phyloP scores from a whole-genome alignment of 1,139 yeast species.

The Hemisphaericaspora subhashii region DNA sequence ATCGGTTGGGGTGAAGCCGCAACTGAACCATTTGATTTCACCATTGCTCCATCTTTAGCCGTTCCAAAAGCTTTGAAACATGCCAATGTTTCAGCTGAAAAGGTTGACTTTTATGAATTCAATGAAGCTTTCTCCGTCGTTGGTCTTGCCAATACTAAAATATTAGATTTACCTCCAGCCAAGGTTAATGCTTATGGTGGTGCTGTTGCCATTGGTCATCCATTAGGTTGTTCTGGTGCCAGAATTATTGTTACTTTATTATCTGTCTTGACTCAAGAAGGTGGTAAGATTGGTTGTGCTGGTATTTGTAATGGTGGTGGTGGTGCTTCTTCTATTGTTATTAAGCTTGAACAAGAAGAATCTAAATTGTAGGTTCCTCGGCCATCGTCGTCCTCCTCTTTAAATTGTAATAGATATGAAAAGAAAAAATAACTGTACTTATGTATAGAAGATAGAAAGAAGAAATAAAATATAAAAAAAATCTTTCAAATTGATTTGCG shows the following conservation, averaged over 20 bases:
- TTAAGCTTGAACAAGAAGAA: conserved; percentile 29
- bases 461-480: conserved; percentile 1
- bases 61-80: conserved; percentile 93
- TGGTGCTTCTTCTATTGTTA: conserved; percentile 69
- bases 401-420: neutral
- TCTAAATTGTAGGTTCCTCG: conserved; percentile 25
- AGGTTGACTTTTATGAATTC: conserved; percentile 82
- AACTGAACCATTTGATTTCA: conserved; percentile 88
- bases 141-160: conserved; percentile 84
- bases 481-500: neutral
- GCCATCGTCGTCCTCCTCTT: no score
- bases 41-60: conserved; percentile 91
- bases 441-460: neutral
- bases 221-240: conserved; percentile 97
- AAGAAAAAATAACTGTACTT: neutral
- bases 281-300: conserved; percentile 89
- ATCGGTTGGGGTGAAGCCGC: conserved; percentile 99
- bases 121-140: conserved; percentile 98
- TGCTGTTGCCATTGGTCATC: conserved; percentile 97
- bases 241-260: conserved; percentile 85
- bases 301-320: conserved; percentile 99
- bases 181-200: conserved; percentile 96
- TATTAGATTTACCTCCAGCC: conserved; percentile 60
- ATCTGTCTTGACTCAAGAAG: conserved; percentile 74
- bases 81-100: conserved; percentile 59